Evolutionary conservation across 306 rosid species (phyloP).

Genomic region (Vachellia collinsii): DNA sequence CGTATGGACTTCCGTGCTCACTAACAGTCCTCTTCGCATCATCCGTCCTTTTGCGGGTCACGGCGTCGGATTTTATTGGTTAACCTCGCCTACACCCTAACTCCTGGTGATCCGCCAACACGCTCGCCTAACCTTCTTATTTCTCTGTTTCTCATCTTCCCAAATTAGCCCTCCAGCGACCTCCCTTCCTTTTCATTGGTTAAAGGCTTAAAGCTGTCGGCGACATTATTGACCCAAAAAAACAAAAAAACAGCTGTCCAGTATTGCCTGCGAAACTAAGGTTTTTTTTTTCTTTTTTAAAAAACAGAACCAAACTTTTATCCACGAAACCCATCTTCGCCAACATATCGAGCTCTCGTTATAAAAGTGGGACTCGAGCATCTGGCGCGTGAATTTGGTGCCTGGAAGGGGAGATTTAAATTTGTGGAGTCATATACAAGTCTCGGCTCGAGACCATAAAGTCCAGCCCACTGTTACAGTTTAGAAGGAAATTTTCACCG

Average conservation of each 20-base stretch:
- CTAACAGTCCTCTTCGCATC: not conserved
- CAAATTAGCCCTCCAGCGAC: slow-evolving; percentile 8
- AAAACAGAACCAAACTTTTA: not conserved
- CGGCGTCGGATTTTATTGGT: not conserved
- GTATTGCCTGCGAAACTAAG: not conserved
- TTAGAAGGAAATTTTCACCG: not conserved
- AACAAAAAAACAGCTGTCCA: not conserved
- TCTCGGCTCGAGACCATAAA: not conserved
- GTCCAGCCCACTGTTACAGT: not conserved
- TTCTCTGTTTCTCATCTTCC: not conserved
- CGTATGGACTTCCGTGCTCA: slow-evolving; percentile 17
- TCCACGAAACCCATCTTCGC: not conserved
- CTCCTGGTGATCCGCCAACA: not conserved
- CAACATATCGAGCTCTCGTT: not conserved
- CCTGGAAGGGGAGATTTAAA: not conserved
- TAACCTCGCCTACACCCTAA: not conserved
- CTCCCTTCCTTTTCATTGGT: not conserved
- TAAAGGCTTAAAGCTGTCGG: slow-evolving; percentile 22
- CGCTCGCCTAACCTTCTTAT: not conserved
- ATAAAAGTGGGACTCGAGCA: not conserved
- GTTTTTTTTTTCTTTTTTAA: not conserved
- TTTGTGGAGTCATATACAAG: not conserved
- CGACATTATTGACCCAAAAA: not conserved
- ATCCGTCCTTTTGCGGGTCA: not conserved
- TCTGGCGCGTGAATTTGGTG: slow-evolving; percentile 4